These are phyloP conservation scores for Thelonectria blattea DNA, from an alignment of 2,329 filamentous ascomycete species.

Conservation along the genomic window DNA sequence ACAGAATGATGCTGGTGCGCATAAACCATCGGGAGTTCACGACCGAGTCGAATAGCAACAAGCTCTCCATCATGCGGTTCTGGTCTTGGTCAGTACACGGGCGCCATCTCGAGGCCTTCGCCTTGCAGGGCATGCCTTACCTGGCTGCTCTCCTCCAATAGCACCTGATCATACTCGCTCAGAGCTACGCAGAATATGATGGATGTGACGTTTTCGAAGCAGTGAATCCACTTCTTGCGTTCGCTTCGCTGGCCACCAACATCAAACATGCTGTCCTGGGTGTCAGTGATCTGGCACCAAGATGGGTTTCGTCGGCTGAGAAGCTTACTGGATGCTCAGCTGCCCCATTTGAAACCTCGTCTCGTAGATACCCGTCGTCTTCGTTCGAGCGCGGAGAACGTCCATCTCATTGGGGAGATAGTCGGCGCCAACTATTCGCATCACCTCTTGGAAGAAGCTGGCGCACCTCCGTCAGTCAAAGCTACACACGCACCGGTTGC, in stretches of 20 bases:
- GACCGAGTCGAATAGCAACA: slow-evolving; percentile 95
- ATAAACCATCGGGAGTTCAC: slow-evolving; percentile 99
- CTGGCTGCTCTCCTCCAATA: slow-evolving; percentile 96
- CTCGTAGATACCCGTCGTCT: slow-evolving; percentile 99
- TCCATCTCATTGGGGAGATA: slow-evolving; percentile 96
- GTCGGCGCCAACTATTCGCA: slow-evolving; percentile 80
- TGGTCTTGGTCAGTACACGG: slow-evolving; percentile 45
- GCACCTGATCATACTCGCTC: slow-evolving; percentile 97
- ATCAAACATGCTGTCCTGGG: slow-evolving; percentile 85
- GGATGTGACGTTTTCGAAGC: slow-evolving; percentile 98
- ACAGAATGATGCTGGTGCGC: slow-evolving; percentile 97
- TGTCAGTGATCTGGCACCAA: slow-evolving; percentile 29
- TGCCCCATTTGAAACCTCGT: slow-evolving; percentile 99
- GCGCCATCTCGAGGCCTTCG: neutral
- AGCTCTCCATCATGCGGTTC: slow-evolving; percentile 99
- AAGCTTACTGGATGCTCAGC: slow-evolving; percentile 92
- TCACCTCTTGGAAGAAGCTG: slow-evolving; percentile 95
- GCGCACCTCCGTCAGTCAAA: slow-evolving; percentile 14
- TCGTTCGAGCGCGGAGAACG: slow-evolving; percentile 92
- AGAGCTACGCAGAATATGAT: slow-evolving; percentile 99
- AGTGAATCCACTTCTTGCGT: slow-evolving; percentile 99
- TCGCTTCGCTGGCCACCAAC: slow-evolving; percentile 97
- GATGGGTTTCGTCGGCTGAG: neutral
- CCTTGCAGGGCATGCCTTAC: slow-evolving; percentile 52
- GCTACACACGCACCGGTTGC: slow-evolving; percentile 5